Conservation (phyloP, 306 rosid species). For the Leucaena leucocephala region DNA sequence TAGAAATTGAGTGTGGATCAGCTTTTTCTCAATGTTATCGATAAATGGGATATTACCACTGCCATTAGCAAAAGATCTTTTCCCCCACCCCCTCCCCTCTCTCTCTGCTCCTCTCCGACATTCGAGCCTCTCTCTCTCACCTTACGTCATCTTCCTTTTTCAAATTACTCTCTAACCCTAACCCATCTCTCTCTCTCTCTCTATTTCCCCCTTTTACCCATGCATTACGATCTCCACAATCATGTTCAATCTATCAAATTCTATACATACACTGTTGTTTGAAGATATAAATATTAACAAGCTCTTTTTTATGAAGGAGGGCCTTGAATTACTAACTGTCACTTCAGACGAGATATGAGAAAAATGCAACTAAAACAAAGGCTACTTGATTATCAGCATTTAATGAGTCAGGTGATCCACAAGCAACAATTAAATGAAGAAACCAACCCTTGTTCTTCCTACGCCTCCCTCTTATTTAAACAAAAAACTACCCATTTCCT, state of each 20-base stretch:
- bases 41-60: slow-evolving; percentile 54
- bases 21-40: slow-evolving; percentile 47
- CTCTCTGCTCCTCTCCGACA: slow-evolving; percentile 1
- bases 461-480: background rate
- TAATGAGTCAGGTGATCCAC: background rate
- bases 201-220: too few relatives aligned
- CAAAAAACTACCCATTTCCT: background rate
- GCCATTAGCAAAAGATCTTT: slow-evolving; percentile 50
- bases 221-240: too few relatives aligned
- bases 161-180: too few relatives aligned
- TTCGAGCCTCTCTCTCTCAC: slow-evolving; percentile 5
- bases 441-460: background rate
- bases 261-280: too few relatives aligned
- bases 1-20: slow-evolving; percentile 46
- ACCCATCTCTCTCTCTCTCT: too few relatives aligned
- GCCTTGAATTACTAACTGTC: background rate
- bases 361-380: background rate
- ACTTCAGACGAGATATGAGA: background rate
- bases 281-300: too few relatives aligned
- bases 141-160: background rate
- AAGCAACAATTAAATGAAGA: background rate
- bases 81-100: background rate
- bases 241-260: too few relatives aligned
- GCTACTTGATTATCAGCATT: background rate
- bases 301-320: too few relatives aligned